phyloP scores from a whole-genome alignment of 805 yeast species.

The Komagataella pastoris region DNA sequence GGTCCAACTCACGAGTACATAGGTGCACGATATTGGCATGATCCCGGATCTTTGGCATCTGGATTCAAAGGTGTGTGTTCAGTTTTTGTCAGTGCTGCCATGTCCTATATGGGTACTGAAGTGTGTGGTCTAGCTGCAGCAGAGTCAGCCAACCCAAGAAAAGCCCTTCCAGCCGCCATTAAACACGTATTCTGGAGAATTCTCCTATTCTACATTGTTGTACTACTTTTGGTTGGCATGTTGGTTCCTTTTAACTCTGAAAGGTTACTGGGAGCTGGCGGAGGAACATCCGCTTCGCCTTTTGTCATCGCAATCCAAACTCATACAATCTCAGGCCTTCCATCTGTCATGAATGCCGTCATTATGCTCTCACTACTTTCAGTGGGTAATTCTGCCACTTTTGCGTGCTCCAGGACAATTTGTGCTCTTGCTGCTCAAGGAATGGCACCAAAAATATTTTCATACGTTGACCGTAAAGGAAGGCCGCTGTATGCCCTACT shows the following conservation, averaged over 20 bases:
- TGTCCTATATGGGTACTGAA: slow-evolving; percentile 59
- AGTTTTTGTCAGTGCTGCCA: slow-evolving; percentile 47
- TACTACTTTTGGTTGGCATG: slow-evolving; percentile 40
- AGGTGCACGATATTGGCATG: slow-evolving; percentile 46
- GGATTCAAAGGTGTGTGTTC: slow-evolving; percentile 54
- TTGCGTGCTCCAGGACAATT: slow-evolving; percentile 59
- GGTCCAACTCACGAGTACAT: slow-evolving; percentile 43
- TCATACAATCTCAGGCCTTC: slow-evolving; percentile 52
- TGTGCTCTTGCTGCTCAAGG: slow-evolving; percentile 62
- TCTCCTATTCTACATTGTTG: slow-evolving; percentile 39
- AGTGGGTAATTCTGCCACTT: slow-evolving; percentile 67
- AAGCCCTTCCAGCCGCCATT: slow-evolving; percentile 47
- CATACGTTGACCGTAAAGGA: slow-evolving; percentile 65
- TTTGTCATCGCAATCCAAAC: slow-evolving; percentile 58
- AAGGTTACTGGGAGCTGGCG: slow-evolving; percentile 32
- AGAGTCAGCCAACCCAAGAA: slow-evolving; percentile 49
- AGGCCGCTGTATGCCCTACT: slow-evolving; percentile 63
- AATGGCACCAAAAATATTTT: slow-evolving; percentile 46
- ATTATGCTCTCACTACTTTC: slow-evolving; percentile 61
- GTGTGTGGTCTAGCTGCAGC: slow-evolving; percentile 54
- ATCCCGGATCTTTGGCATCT: slow-evolving; percentile 43
- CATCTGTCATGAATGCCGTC: slow-evolving; percentile 64
- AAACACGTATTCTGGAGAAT: slow-evolving; percentile 58
- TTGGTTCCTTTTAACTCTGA: slow-evolving; percentile 45
- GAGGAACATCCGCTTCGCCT: slow-evolving; percentile 53